These are phyloP conservation scores for Talaromyces sp. DNA, from an alignment of 2,329 filamentous ascomycete species.

Conservation along the genomic window DNA sequence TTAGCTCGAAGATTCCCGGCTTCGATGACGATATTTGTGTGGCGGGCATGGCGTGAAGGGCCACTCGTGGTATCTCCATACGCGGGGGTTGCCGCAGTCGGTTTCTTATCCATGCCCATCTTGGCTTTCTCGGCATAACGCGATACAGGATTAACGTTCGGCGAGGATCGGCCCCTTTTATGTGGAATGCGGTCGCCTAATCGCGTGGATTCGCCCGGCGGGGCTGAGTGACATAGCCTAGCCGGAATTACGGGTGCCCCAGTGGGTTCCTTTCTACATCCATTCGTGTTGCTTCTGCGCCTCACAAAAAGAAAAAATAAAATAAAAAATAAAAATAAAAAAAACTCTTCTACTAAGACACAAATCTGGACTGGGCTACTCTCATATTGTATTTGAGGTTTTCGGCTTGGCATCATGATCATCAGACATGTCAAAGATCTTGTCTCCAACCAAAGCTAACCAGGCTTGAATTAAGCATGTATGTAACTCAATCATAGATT, in stretches of 20 bases:
- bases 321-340: too few relatives aligned
- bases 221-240: background rate
- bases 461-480: too few relatives aligned
- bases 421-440: too few relatives aligned
- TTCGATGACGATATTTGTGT: conserved; percentile 46
- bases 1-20: conserved; percentile 41
- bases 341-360: too few relatives aligned
- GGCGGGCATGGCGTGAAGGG: conserved; percentile 26
- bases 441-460: too few relatives aligned
- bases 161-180: background rate
- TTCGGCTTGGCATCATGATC: too few relatives aligned
- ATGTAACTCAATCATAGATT: too few relatives aligned
- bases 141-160: background rate
- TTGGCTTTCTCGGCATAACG: background rate
- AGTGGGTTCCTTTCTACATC: too few relatives aligned
- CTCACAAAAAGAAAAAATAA: too few relatives aligned
- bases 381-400: too few relatives aligned
- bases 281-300: too few relatives aligned
- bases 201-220: background rate
- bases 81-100: background rate
- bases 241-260: background rate
- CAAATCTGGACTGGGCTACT: too few relatives aligned
- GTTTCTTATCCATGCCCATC: background rate
- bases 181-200: background rate
- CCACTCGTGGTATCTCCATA: conserved; percentile 19